Evolutionary conservation across 345 rosid genomes (phyloP).

Genomic region (Gossypium mustelinum): DNA sequence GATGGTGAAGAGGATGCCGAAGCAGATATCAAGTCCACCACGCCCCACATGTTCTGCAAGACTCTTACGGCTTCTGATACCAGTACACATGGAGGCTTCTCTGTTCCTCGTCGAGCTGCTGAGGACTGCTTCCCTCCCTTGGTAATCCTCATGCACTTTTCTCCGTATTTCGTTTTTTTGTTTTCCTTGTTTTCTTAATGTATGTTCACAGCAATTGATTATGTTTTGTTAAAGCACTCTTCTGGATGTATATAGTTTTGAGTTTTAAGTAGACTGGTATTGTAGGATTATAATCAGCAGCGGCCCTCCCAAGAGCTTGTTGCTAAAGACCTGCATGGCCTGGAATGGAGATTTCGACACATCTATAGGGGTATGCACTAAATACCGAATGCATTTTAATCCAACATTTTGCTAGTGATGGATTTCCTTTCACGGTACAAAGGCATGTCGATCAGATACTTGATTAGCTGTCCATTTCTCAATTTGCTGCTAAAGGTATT

Average conservation of each 20-base stretch:
- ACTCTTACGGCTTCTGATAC: slow-evolving; percentile 99
- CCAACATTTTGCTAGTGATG: neutral
- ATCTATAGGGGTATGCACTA: slow-evolving; percentile 71
- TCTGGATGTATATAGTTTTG: neutral
- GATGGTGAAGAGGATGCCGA: slow-evolving; percentile 67
- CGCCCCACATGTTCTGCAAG: slow-evolving; percentile 98
- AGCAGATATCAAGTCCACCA: slow-evolving; percentile 50
- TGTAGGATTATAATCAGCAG: slow-evolving; percentile 86
- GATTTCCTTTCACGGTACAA: neutral
- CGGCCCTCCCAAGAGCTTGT: slow-evolving; percentile 98
- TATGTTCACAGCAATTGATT: neutral
- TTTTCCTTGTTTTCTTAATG: neutral
- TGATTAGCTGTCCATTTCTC: neutral
- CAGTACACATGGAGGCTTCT: slow-evolving; percentile 99
- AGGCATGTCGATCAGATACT: neutral
- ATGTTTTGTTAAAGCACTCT: neutral
- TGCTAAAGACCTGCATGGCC: slow-evolving; percentile 94
- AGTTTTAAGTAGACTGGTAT: slow-evolving; percentile 8
- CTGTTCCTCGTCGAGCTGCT: slow-evolving; percentile 98
- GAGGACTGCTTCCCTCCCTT: slow-evolving; percentile 99
- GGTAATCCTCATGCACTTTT: slow-evolving; percentile 39
- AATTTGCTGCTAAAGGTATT: slow-evolving; percentile 2
- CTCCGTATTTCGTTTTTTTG: neutral
- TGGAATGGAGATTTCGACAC: slow-evolving; percentile 91
- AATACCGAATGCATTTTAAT: neutral